Base-by-base conservation (phyloP, 352 stramenopile species). In the Phytophthora lateralis region DNA sequence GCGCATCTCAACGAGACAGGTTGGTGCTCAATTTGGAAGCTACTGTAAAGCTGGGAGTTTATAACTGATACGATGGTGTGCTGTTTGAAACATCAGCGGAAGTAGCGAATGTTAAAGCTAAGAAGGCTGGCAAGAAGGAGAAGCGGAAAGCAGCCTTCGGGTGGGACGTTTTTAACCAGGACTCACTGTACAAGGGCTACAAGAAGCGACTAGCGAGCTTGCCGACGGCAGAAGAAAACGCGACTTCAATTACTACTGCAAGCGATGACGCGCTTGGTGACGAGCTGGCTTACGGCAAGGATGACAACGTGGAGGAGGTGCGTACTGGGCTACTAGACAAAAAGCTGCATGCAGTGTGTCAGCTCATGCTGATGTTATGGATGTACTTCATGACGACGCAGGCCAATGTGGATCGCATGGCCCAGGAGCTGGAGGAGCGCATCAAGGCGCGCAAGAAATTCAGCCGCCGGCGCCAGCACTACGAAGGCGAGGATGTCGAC, bases 401-500 rank as follows among this genome's bases (percentile, higher is more conserved):
- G 79, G 82, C 86, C 58, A 72, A 72, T 11, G 32, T 91, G 32
- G 80, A 93, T 20, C 81, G 84, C 54, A 90, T 93, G 82, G 80
- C 83, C 0, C 73, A 78, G 15, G 85, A 93, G 47, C 61, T 93
- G 34, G 82, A 89, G 35, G 71, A 89, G 11, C 82, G 82, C 21
- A 86, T 89, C 57, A 79, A 89, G 52, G 74, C 73, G 9, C 78
- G 82, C 60, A 89, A 89, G 64, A 90, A 85, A 51, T 93, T 93
- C 49, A 91, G 82, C 26, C 82, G 85, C 15, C 71, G 85, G 37
- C 78, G 85, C 58, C 82, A 86, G 55, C 79, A 91, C 57, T 78
- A 81, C 68, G 91, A 97, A 18, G 90, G 84, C 56, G 94, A 98
- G 62, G 89, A 97, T 51, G 95, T 99, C 24, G 93, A 97, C 70